Evolutionary conservation across 1,139 yeast genomes (phyloP).

Genomic region (Candida glucosophila): DNA sequence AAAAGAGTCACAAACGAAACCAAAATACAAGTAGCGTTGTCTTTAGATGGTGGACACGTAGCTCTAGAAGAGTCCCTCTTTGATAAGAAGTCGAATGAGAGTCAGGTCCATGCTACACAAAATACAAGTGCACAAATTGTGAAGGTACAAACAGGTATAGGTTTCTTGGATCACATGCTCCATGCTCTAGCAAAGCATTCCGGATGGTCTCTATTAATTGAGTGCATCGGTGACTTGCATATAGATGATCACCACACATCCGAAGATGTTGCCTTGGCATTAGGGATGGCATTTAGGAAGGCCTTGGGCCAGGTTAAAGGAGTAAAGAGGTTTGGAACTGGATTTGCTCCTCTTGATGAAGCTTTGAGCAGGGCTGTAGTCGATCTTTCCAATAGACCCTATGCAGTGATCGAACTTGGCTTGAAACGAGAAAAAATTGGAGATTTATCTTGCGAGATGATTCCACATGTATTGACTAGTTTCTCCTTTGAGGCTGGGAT

Average conservation of each 20-base stretch:
- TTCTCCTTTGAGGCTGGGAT: slow-evolving; percentile 89
- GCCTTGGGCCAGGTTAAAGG: slow-evolving; percentile 89
- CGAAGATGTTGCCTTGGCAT: slow-evolving; percentile 89
- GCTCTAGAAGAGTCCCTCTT: slow-evolving; percentile 50
- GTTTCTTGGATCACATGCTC: slow-evolving; percentile 94
- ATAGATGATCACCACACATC: slow-evolving; percentile 97
- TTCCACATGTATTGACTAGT: slow-evolving; percentile 90
- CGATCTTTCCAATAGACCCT: slow-evolving; percentile 88
- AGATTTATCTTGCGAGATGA: slow-evolving; percentile 89
- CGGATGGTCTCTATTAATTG: slow-evolving; percentile 89
- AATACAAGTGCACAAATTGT: slow-evolving; percentile 60
- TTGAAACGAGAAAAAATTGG: slow-evolving; percentile 90
- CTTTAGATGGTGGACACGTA: slow-evolving; percentile 77
- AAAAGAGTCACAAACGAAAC: slow-evolving; percentile 86
- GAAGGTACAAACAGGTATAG: slow-evolving; percentile 81
- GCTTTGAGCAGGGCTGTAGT: slow-evolving; percentile 92
- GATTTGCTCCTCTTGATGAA: slow-evolving; percentile 93
- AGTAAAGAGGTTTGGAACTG: slow-evolving; percentile 87
- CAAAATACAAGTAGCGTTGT: slow-evolving; percentile 76
- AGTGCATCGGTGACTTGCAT: slow-evolving; percentile 89
- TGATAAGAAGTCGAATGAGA: slow-evolving; percentile 8
- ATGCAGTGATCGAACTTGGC: slow-evolving; percentile 82
- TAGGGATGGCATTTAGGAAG: slow-evolving; percentile 81
- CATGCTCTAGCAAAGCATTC: slow-evolving; percentile 95
- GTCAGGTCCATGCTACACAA: slow-evolving; percentile 53